Evolutionary conservation across 2,329 filamentous ascomycete species (phyloP), one percentile per base, ranked within the genome.

Genomic region (Pezicula radicicola): DNA sequence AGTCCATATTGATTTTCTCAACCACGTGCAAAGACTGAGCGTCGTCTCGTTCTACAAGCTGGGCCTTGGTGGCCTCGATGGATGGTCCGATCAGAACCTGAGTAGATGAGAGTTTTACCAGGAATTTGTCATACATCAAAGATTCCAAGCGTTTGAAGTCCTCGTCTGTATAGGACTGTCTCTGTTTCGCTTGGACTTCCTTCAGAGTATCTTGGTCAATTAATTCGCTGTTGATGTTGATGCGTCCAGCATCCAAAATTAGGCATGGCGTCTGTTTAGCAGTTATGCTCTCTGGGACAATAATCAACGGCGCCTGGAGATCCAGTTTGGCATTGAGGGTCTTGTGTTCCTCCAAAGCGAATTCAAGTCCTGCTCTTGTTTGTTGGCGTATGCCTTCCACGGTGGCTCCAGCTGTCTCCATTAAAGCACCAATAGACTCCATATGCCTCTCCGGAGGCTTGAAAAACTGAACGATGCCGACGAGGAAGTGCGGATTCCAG

Each of bases 41-140:
- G 6, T 87, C 81, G 25, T 87, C 82, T 56, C 83, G 81, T 27
- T 84, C 77, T 12, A 81, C 79, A 3, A 99, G 77, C 61, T 97
- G 91, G 4, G 85, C 79, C 66, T 93, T 94, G 0, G 95, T 94
- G 58, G 90, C 89, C 49, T 95, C 87, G 45, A 99, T 90, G 0
- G 93, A 95, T 0, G 92, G 91, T 0, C 94, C 94, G 56, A 99
- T 96, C 42, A 99, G 79, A 16, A 99, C 85, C 69, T 99, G 94
- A 0, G 94, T 99, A 0, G 93, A 96, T 18, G 95, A 88, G 27
- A 99, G 77, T 65, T 96, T 96, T 61, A 99, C 82, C 40, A 91
- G 76, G 68, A 99, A 99, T 50, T 91, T 94, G 76, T 99, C 94
- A 66, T 99, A 99, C 88, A 99, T 96, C 61, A 96, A 78, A 15